Evolutionary conservation across 2,329 filamentous ascomycete genomes (phyloP).

Genomic region (Paramyrothecium roridum): DNA sequence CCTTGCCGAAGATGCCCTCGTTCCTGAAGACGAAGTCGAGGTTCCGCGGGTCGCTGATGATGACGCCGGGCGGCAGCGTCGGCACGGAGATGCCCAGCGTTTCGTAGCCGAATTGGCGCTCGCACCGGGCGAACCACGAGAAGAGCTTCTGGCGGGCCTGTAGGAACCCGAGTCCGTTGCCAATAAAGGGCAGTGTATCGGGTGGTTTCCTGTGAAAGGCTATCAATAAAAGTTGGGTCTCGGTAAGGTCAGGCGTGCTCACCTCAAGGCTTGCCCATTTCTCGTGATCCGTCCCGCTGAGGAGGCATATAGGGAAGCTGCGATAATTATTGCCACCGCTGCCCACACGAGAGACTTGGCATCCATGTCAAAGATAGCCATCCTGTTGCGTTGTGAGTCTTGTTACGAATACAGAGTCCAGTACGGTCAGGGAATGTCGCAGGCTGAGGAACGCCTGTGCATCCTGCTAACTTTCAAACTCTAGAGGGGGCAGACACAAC

Average conservation of each 20-base stretch:
- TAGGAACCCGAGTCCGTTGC: conserved; percentile 61
- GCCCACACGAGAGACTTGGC: background rate
- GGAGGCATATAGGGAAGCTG: background rate
- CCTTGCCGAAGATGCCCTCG: conserved; percentile 59
- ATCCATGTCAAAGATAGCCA: background rate
- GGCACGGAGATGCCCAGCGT: conserved; percentile 63
- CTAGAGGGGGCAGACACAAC: no score
- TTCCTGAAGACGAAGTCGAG: conserved; percentile 62
- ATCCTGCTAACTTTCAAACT: no score
- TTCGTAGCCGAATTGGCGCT: conserved; percentile 53
- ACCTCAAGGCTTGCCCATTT: background rate
- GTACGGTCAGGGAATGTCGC: no score
- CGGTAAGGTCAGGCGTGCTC: background rate
- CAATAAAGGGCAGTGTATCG: conserved; percentile 51
- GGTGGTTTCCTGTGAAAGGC: conserved; percentile 38
- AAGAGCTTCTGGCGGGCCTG: conserved; percentile 58
- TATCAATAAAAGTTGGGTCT: background rate
- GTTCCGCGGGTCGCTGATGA: conserved; percentile 60
- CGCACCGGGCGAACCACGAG: conserved; percentile 59
- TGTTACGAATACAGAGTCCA: no score
- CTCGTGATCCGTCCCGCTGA: background rate
- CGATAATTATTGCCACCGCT: background rate
- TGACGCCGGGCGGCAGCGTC: conserved; percentile 58
- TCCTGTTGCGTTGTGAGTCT: background rate
- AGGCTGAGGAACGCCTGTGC: no score